Base-by-base conservation (phyloP, 495 filamentous ascomycete genomes). In the Neohortaea acidophila region DNA sequence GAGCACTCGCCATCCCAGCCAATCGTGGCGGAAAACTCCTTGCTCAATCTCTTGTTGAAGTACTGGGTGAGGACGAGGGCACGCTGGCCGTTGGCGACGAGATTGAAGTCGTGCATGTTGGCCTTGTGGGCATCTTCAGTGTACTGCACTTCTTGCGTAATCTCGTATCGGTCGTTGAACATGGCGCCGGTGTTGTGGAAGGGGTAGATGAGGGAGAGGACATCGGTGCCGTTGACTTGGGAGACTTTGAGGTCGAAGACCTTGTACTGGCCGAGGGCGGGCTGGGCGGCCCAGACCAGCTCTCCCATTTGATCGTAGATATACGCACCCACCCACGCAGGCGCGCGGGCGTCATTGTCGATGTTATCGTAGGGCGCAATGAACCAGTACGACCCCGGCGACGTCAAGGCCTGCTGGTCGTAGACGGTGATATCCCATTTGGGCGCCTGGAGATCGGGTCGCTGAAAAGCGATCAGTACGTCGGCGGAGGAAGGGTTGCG, bases 341-440 rank as follows among this genome's bases (percentile, higher is more conserved):
- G 19, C 32, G 32, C 32, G 8, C 5, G 19, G 32, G 3, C 17
- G 3, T 19, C 15, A 10, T 34, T 15, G 5, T 19, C 32, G 4
- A 34, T 10, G 8, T 34, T 15, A 13, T 34, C 17, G 32, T 34
- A 34, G 8, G 32, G 32, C 17, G 32, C 32, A 20, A 34, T 20
- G 19, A 34, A 34, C 32, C 32, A 34, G 17, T 34, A 34, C 5
- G n/a, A n/a, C 11, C 38, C 38, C 17, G 26, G 26, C n/a, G n/a
- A n/a, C 17, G 26, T 19, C 18, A 40, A 28, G 19, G 38, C 38
- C 5, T 28, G 14, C 20, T 40, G 10, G 20, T 40, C 38, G 26
- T 31, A 32, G 25, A 33, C 22, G 7, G 24, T 28, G 26, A 40
- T 21, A 5, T 40, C 21, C 38, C 38, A 40, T 33, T 33, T 31